A percentile compares a stretch with the other conserved stretches of the same genome.
phyloP scores from a whole-genome alignment of 805 yeast genomes.

The Yarrowia divulgata region DNA sequence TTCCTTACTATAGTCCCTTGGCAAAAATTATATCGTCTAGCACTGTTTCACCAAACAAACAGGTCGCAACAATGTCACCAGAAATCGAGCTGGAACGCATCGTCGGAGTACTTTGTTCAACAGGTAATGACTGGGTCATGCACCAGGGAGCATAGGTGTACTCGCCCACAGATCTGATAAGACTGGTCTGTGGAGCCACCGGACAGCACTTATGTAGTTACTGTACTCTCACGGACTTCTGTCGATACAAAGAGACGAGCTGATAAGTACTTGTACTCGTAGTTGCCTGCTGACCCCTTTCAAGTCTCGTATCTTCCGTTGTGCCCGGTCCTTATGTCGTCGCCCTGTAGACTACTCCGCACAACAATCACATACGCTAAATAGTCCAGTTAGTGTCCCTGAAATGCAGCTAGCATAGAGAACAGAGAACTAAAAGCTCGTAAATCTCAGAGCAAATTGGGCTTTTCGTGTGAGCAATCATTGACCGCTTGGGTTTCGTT shows the following conservation, averaged over 20 bases:
- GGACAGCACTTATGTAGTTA: too few relatives aligned
- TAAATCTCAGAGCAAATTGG: neutral
- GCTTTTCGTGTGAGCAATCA: too few relatives aligned
- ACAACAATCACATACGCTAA: neutral
- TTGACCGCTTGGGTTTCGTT: too few relatives aligned
- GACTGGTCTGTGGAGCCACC: too few relatives aligned
- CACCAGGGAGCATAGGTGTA: too few relatives aligned
- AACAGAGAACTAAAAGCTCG: constrained; percentile 1
- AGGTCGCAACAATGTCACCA: neutral
- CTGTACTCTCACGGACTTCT: too few relatives aligned
- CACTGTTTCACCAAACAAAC: neutral
- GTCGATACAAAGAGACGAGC: too few relatives aligned
- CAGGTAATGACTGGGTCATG: too few relatives aligned
- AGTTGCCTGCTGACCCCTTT: neutral
- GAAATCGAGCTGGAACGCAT: too few relatives aligned
- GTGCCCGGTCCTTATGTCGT: neutral
- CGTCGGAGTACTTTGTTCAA: too few relatives aligned
- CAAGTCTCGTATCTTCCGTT: constrained; percentile 6
- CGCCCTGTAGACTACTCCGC: neutral
- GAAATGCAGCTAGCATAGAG: neutral
- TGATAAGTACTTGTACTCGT: too few relatives aligned
- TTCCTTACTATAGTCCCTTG: neutral
- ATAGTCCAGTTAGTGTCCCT: neutral
- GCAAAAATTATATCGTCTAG: neutral
- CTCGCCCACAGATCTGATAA: too few relatives aligned